A percentile compares a stretch with the other conserved stretches of the same genome.
Conservation (phyloP, 179 eudicot species). For the Beta lomatogona region DNA sequence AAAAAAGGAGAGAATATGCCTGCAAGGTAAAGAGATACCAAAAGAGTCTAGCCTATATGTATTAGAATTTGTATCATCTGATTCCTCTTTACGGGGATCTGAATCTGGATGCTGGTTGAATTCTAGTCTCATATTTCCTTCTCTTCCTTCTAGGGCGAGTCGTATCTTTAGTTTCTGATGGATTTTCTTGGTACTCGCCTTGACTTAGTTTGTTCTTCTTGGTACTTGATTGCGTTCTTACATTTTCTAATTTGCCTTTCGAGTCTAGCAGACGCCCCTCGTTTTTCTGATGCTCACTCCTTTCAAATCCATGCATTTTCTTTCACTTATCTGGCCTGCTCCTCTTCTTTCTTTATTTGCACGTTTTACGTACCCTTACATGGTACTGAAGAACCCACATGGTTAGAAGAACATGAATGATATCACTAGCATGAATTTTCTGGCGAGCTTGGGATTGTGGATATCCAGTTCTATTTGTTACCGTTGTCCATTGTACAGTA, state of each 20-base stretch:
- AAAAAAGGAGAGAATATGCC: conserved; percentile 87
- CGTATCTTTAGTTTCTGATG: neutral
- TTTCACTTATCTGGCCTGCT: neutral
- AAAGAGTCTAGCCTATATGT: conserved; percentile 47
- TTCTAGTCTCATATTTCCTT: conserved; percentile 18
- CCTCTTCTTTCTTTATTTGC: conserved; percentile 9
- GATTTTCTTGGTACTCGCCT: neutral
- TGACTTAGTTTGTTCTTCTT: neutral
- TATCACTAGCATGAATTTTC: neutral
- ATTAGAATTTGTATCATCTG: conserved; percentile 29
- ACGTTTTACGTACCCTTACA: neutral
- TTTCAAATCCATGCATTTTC: conserved; percentile 6
- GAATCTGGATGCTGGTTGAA: conserved; percentile 20
- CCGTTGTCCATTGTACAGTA: neutral
- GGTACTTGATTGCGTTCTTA: conserved; percentile 8
- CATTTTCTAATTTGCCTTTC: neutral
- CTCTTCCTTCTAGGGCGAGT: conserved; percentile 2
- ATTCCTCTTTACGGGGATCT: conserved; percentile 9
- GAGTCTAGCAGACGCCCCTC: conserved; percentile 9
- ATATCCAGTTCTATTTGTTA: neutral
- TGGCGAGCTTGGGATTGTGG: neutral
- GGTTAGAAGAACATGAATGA: neutral
- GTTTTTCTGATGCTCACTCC: conserved; percentile 3
- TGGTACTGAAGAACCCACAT: conserved; percentile 5
- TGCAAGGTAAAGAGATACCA: conserved; percentile 88